These are phyloP conservation scores for Claviceps capensis DNA, from an alignment of 2,329 filamentous ascomycete species.

Conservation along the genomic window DNA sequence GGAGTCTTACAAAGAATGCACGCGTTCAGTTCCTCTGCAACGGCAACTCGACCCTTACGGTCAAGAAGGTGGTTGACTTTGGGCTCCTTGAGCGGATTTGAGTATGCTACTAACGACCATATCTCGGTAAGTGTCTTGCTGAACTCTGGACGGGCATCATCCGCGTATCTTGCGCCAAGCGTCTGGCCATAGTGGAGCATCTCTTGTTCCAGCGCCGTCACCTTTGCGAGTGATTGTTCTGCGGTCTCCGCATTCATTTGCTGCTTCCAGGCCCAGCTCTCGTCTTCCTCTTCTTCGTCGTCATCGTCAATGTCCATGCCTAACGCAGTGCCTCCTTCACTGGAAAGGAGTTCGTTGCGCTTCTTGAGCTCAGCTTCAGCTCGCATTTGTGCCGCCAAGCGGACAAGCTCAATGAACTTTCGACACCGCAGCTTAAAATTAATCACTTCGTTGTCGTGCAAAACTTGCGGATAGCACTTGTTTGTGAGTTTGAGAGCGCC, in stretches of 20 bases:
- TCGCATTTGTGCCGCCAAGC: slow-evolving; percentile 53
- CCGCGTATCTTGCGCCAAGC: slow-evolving; percentile 62
- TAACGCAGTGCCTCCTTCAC: slow-evolving; percentile 24
- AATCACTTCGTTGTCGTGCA: slow-evolving; percentile 68
- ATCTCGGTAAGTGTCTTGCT: slow-evolving; percentile 67
- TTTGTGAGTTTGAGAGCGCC: slow-evolving; percentile 72
- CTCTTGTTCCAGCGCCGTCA: slow-evolving; percentile 44
- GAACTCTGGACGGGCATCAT: slow-evolving; percentile 56
- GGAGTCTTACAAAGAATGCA: slow-evolving; percentile 64
- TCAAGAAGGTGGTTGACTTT: slow-evolving; percentile 70
- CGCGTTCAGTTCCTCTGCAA: slow-evolving; percentile 88
- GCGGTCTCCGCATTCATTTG: slow-evolving; percentile 36
- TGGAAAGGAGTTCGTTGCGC: slow-evolving; percentile 25
- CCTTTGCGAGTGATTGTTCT: slow-evolving; percentile 18
- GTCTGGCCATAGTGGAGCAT: slow-evolving; percentile 70
- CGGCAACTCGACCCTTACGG: slow-evolving; percentile 54
- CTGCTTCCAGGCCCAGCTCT: slow-evolving; percentile 28
- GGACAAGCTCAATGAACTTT: slow-evolving; percentile 92
- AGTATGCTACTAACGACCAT: slow-evolving; percentile 78
- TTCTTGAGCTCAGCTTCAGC: slow-evolving; percentile 30
- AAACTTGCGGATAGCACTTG: slow-evolving; percentile 64
- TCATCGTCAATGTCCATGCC: slow-evolving; percentile 42
- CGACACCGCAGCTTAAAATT: slow-evolving; percentile 79
- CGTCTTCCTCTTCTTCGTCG: slow-evolving; percentile 28
- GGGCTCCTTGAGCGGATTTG: slow-evolving; percentile 61